Base-by-base conservation (phyloP, 202 grass and related monocot species). In the Elaeis oleifera region DNA sequence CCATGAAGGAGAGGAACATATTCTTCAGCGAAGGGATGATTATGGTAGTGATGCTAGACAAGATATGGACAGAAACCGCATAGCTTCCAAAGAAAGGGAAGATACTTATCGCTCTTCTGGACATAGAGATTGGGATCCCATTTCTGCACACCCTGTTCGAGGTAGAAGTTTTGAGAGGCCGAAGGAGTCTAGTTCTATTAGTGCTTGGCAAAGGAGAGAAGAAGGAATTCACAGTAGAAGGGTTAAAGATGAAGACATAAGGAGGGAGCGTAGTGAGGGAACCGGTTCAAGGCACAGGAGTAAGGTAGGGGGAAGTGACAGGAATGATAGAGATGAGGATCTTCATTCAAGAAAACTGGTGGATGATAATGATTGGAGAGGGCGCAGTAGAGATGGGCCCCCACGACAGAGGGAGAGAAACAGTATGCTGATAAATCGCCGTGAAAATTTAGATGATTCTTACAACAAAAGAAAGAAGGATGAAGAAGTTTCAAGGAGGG, bases 401-500 rank as follows among this genome's bases (percentile, higher is more conserved):
- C 69, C 66, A 73, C 85, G 88, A 69, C 85, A 84, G 70, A 83
- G 82, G 67, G 85, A 89, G 72, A 81, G 71, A 23, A 72, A 76
- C 62, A 82, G 87, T 76, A 27, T 65, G 29, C 56, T 80, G 75
- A 61, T 83, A 58, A 78, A 74, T 70, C 77, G 63, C 53, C 83
- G 63, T 65, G 88, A 86, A 70, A 80, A 29, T 69, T 77, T 77
- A 53, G 83, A 88, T 29, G 83, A 94, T 76, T 67, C 80, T 66
- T 65, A 82, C 64, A 84, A 89, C 51, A 92, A 89, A 67, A 99
- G 82, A 74, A 83, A 74, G 65, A 94, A 81, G 75, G 89, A 99
- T 21, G 88, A 89, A 58, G 95, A 94, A 71, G 72, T 67, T 56
- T 60, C 72, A 65, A 61, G 79, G 69, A 99, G 85, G 71, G 77